These are phyloP conservation scores for Calophaca sinica DNA, from an alignment of 306 rosid species.

Conservation along the genomic window DNA sequence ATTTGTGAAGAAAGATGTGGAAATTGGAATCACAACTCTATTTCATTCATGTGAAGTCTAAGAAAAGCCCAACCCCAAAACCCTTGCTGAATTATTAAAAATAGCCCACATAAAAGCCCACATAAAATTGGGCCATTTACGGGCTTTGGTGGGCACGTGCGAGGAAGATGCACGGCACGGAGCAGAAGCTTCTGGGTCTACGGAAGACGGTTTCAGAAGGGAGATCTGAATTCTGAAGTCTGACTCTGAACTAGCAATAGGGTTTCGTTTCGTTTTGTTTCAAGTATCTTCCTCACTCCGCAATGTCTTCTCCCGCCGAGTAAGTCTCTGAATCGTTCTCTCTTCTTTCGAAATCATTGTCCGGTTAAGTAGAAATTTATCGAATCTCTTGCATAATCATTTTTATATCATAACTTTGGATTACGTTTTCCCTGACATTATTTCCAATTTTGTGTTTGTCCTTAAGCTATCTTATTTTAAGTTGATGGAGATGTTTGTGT, in stretches of 20 bases:
- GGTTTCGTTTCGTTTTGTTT: constrained; percentile 27
- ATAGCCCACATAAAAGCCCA: no score
- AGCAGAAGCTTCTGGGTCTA: constrained; percentile 47
- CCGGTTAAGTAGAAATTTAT: background rate
- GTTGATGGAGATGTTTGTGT: background rate
- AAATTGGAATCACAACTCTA: no score
- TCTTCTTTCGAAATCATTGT: background rate
- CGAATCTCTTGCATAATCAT: constrained; percentile 3
- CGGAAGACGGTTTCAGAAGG: constrained; percentile 23
- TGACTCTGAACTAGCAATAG: background rate
- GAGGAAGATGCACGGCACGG: constrained; percentile 24
- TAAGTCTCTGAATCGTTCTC: constrained; percentile 47
- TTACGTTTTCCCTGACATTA: background rate
- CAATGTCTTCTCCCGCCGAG: constrained; percentile 97
- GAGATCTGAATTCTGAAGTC: constrained; percentile 40
- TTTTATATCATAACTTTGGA: background rate
- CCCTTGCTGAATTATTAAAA: no score
- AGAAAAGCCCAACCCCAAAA: no score
- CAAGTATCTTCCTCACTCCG: constrained; percentile 47
- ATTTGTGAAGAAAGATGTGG: no score
- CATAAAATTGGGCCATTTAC: constrained; percentile 7
- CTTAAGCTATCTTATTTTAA: background rate
- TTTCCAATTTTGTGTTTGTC: background rate
- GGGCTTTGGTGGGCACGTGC: constrained; percentile 45
- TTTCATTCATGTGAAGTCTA: no score